Percentiles rank a stretch among this genome's conserved stretches.
These are phyloP conservation scores for Aureobasidium subglaciale DNA, from an alignment of 2,329 filamentous ascomycete genomes.

Conservation along the genomic window DNA sequence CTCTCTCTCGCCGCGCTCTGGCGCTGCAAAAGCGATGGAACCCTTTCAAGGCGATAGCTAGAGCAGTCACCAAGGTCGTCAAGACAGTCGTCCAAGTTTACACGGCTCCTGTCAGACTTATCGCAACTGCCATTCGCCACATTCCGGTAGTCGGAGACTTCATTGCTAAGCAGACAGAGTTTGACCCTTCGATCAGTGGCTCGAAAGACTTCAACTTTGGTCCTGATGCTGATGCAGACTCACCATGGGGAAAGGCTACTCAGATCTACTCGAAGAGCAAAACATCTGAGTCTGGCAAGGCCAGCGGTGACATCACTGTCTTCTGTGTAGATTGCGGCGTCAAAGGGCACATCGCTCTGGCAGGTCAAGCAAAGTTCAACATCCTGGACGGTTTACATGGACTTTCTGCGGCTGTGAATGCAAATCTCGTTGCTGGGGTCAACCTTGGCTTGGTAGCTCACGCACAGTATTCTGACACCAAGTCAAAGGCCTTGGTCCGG, in stretches of 20 bases:
- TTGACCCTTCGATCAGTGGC: neutral
- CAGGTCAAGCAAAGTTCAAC: constrained; percentile 8
- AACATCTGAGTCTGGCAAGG: neutral
- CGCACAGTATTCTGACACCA: neutral
- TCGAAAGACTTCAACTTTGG: neutral
- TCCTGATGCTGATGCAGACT: neutral
- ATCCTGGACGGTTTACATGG: neutral
- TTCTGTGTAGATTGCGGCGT: constrained; percentile 10
- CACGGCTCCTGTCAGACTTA: neutral
- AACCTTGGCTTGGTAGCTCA: constrained; percentile 2
- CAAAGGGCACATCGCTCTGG: neutral
- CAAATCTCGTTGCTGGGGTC: constrained; percentile 1
- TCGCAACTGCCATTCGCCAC: neutral
- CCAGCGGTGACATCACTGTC: neutral
- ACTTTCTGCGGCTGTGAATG: neutral
- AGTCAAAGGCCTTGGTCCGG: neutral
- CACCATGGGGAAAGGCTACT: constrained; percentile 9
- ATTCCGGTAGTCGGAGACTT: constrained; percentile 3
- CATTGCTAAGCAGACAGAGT: neutral
- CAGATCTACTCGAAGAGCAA: constrained; percentile 2
- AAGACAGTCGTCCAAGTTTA: neutral
- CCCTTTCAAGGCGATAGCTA: neutral
- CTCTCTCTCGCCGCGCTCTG: neutral
- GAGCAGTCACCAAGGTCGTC: neutral
- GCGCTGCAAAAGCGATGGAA: neutral